Percentiles rank a stretch among this genome's conserved stretches.
These are phyloP conservation scores for Tolypocladium ophioglossoides DNA, from an alignment of 2,329 filamentous ascomycete genomes.

Conservation along the genomic window DNA sequence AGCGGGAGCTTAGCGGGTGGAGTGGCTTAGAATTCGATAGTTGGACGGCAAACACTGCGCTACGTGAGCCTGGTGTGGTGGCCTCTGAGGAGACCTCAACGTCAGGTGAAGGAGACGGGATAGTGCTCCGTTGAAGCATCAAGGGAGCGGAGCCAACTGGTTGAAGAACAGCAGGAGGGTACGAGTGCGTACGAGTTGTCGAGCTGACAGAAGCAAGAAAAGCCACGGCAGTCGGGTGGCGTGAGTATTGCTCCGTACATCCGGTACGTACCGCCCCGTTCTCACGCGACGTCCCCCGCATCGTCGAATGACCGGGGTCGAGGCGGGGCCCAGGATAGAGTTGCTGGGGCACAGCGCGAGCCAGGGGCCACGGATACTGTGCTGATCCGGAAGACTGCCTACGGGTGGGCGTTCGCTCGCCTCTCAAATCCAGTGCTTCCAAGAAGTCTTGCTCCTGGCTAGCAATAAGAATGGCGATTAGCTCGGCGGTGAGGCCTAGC, in stretches of 20 bases:
- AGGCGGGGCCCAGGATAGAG: too few relatives aligned
- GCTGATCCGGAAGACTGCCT: background rate
- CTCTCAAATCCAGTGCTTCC: background rate
- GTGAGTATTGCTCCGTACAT: background rate
- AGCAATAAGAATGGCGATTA: background rate
- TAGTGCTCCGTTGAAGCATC: background rate
- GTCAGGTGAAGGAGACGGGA: background rate
- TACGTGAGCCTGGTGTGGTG: background rate
- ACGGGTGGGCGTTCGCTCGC: background rate
- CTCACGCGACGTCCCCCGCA: background rate
- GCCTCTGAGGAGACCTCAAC: background rate
- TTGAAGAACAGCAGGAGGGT: background rate
- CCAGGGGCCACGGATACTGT: background rate
- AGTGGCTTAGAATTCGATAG: background rate
- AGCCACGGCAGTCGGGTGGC: background rate
- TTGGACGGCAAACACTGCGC: background rate
- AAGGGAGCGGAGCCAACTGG: background rate
- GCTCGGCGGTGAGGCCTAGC: background rate
- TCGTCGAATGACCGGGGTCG: background rate
- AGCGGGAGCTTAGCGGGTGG: background rate
- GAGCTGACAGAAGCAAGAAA: background rate
- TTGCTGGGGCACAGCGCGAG: background rate
- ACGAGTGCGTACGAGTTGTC: background rate
- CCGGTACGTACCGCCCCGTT: background rate
- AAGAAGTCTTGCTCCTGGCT: background rate